phyloP scores from a whole-genome alignment of 306 rosid genomes.

The Malus sylvestris region DNA sequence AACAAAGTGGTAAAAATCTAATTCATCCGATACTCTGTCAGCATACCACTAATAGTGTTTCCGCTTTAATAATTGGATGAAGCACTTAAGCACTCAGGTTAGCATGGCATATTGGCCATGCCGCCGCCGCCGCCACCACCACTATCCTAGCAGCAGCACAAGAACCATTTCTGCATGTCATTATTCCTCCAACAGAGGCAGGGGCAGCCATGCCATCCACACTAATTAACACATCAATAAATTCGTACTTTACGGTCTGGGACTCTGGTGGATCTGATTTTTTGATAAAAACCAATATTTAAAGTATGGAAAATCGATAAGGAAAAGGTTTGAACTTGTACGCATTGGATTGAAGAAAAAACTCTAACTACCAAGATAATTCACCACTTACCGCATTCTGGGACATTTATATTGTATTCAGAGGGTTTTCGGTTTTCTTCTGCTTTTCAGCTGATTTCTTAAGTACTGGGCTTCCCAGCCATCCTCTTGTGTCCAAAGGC shows the following conservation, averaged over 20 bases:
- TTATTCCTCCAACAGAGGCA: neutral
- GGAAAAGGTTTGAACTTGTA: neutral
- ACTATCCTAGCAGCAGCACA: neutral
- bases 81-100: neutral
- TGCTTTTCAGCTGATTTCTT: neutral
- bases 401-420: neutral
- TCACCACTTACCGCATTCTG: no score
- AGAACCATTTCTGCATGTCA: neutral
- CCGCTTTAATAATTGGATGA: neutral
- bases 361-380: no score
- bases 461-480: neutral
- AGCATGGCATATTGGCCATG: neutral
- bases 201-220: neutral
- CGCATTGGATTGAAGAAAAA: neutral
- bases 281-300: neutral
- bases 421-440: neutral
- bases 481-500: neutral
- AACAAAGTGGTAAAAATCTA: neutral
- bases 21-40: neutral
- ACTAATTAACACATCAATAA: neutral
- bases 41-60: neutral
- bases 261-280: neutral
- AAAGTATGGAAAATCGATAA: neutral
- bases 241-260: neutral
- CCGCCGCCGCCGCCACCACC: neutral